Evolutionary conservation across 805 yeast genomes (phyloP).

Genomic region (Metschnikowia arizonensis): DNA sequence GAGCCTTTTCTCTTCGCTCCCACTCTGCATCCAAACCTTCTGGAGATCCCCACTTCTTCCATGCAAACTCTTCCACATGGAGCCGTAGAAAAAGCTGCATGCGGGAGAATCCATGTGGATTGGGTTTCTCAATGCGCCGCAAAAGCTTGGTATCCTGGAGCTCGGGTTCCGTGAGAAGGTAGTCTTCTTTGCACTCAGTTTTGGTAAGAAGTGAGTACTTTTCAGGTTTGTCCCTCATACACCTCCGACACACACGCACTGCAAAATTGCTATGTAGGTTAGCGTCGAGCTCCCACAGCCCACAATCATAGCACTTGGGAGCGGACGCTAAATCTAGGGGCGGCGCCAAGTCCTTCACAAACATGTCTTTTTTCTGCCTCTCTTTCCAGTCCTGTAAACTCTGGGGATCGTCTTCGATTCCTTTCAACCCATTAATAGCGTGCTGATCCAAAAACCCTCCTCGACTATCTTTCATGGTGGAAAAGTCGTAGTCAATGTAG

Average conservation of each 20-base stretch:
- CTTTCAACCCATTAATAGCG: slow-evolving; percentile 14
- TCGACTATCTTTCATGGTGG: slow-evolving; percentile 81
- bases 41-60: slow-evolving; percentile 90
- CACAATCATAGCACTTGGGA: slow-evolving; percentile 82
- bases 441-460: slow-evolving; percentile 71
- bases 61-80: slow-evolving; percentile 92
- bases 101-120: slow-evolving; percentile 89
- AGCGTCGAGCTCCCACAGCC: slow-evolving; percentile 74
- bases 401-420: slow-evolving; percentile 41
- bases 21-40: slow-evolving; percentile 91
- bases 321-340: slow-evolving; percentile 70
- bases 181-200: slow-evolving; percentile 93
- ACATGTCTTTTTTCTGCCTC: slow-evolving; percentile 37
- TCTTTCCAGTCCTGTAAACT: slow-evolving; percentile 47
- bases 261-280: slow-evolving; percentile 66
- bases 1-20: slow-evolving; percentile 72
- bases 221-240: slow-evolving; percentile 71
- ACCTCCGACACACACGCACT: slow-evolving; percentile 70
- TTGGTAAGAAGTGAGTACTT: slow-evolving; percentile 88
- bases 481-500: slow-evolving; percentile 80
- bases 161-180: slow-evolving; percentile 90
- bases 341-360: slow-evolving; percentile 57
- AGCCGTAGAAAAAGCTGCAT: slow-evolving; percentile 89
- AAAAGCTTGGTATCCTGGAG: slow-evolving; percentile 64
- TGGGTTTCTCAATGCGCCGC: slow-evolving; percentile 80